Evolutionary conservation across 139 green algal genomes (phyloP), one percentile per base, ranked within the genome.

Genomic region (Pseudopediastrum boryanum): DNA sequence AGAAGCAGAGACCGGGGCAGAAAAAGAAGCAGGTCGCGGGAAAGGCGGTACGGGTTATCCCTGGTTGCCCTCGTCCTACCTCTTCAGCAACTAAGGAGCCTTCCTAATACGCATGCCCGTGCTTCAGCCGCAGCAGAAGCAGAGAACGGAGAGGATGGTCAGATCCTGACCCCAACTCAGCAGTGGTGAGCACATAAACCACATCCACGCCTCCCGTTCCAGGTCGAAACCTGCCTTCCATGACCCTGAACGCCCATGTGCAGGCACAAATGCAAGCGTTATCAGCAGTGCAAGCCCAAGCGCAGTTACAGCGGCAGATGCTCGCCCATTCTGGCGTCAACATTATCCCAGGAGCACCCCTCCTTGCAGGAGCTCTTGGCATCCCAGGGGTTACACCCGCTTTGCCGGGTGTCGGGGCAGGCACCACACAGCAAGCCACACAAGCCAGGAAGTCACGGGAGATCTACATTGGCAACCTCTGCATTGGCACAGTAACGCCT

Each of bases 381-480:
- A 38, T 31, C 44, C 21, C 29, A 2, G 71, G 50, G 29, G 27
- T 39, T 16, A 38, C 50, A 54, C 31, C 71, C 35, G 16, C 46
- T 12, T n/a, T 65, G 10, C 44, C 41, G 3, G 59, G 61, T 39
- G 63, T 48, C 25, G 39, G 19, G 38, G 62, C 63, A 36, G 46
- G 9, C 2, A 27, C 2, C 25, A 48, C 43, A 50, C 54, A 23
- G 63, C 62, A 90, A 86, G 82, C 38, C 6, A 23, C 43, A 4
- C 21, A 44, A 16, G 73, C 73, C 7, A 59, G 73, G 23, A 95
- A 95, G 83, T 85, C 91, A 73, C 84, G 93, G 1, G 93, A 97
- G 67, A 88, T 96, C 41, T 97, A 96, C 72, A 90, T 97, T 0
- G 94, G 94, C 73, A 98, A 98, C 87, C 82, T 97, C 46, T 89